Base-by-base conservation (phyloP, 75 land plant species). In the Pinus taeda region DNA sequence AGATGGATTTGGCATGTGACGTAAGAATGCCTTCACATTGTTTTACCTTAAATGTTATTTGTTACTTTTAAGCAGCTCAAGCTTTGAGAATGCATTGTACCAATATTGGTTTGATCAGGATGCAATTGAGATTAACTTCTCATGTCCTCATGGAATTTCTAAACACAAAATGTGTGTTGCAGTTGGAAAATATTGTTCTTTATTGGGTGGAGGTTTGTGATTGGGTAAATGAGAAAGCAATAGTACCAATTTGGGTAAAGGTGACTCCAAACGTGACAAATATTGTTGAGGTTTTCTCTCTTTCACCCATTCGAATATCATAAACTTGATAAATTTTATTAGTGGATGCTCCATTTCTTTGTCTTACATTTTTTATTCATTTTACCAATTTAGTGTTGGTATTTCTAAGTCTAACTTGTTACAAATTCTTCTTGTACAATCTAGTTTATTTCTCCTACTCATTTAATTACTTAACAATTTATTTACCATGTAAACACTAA, bases 61-160 rank as follows among this genome's bases (percentile, higher is more conserved):
- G 49, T 45, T 45, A 45, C 7, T 45, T 45, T 37, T 69, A 45
- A 18, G 53, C 49, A 36, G 20, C 49, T 42, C 49, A 69, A 53
- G 18, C 26, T 78, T 9, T 75, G 53, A 75, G 39, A 75, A 12
- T 49, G 2, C 36, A 45, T 56, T 13, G 45, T 26, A 45, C 33
- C 39, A n/a, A n/a, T n/a, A n/a, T 73, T 55, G 59, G 49, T 67
- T 60, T 57, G 36, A 24, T 20, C 72, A 95, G 99, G 99, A 97
- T 93, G 99, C 99, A 13, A 67, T 97, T 67, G 99, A 97, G 75
- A 82, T 97, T 57, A 97, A 97, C 78, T 97, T 97, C 77, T 97
- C 99, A 11, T 97, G 99, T 74, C 99, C 99, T 76, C 99, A 97
- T 88, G 99, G 99, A 20, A 97, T 97, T 98, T 98, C 99, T 7